Conservation (phyloP, 2,329 filamentous ascomycete species). For the Dactylonectria estremocensis region DNA sequence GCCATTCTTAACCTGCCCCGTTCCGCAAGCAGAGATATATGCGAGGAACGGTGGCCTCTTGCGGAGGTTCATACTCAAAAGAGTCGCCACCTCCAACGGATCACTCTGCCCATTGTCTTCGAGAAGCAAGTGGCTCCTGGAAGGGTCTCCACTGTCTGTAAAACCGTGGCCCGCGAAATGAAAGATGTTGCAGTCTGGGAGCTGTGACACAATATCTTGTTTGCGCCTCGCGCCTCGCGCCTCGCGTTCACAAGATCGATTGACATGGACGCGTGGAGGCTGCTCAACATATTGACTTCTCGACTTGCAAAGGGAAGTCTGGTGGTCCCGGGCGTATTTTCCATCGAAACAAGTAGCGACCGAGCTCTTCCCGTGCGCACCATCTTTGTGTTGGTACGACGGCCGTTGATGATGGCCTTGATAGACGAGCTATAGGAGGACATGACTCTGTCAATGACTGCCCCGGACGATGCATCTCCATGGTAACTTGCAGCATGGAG, state of each 20-base stretch:
- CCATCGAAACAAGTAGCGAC: no score
- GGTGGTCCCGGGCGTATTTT: no score
- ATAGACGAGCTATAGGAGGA: conserved; percentile 2
- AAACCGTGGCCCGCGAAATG: conserved; percentile 19
- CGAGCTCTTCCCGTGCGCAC: no score
- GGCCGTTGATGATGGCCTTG: not conserved
- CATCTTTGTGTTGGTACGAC: not conserved
- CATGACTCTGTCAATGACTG: conserved; percentile 1
- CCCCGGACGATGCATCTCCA: not conserved
- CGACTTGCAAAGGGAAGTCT: no score
- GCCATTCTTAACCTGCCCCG: conserved; percentile 10
- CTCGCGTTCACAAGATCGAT: no score
- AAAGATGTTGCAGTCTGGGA: conserved; percentile 11
- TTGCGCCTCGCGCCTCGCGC: conserved; percentile 6
- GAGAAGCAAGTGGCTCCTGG: not conserved
- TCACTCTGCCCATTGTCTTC: not conserved
- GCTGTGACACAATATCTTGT: not conserved
- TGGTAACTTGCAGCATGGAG: not conserved
- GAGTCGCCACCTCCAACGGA: not conserved
- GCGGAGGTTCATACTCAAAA: conserved; percentile 3
- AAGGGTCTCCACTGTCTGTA: not conserved
- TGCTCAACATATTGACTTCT: no score
- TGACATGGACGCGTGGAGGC: no score
- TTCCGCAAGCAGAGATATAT: conserved; percentile 20
- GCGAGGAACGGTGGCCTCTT: not conserved